Percentiles rank a stretch among this genome's conserved stretches.
These are phyloP conservation scores for Phaffomyces thermotolerans DNA, from an alignment of 805 yeast species.

Conservation along the genomic window DNA sequence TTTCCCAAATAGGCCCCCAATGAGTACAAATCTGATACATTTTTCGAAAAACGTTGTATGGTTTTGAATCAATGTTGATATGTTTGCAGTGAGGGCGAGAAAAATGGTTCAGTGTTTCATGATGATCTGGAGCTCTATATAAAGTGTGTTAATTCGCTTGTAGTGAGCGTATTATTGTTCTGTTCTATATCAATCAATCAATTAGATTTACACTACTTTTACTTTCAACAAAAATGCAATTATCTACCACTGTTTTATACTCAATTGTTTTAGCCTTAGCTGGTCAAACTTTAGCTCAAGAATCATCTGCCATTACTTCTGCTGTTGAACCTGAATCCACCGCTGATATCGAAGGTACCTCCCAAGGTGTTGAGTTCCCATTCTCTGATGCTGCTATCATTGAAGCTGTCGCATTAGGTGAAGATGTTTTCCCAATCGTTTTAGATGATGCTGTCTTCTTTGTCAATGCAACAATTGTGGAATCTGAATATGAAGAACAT, in stretches of 20 bases:
- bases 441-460: constrained; percentile 19
- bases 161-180: not conserved
- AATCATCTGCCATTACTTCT: constrained; percentile 2
- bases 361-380: constrained; percentile 20
- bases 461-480: constrained; percentile 20
- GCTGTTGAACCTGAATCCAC: not conserved
- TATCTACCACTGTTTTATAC: constrained; percentile 8
- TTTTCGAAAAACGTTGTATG: too few species aligned
- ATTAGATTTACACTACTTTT: not conserved
- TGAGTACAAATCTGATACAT: too few species aligned
- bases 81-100: too few species aligned
- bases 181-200: not conserved
- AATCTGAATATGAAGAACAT: constrained; percentile 10
- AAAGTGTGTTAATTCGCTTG: not conserved
- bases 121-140: not conserved
- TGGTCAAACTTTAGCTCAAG: constrained; percentile 8
- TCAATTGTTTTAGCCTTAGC: constrained; percentile 8
- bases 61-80: not conserved
- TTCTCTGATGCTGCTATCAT: constrained; percentile 22
- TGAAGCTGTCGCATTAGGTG: constrained; percentile 17
- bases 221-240: constrained; percentile 8
- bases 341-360: constrained; percentile 14
- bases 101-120: not conserved
- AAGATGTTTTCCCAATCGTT: constrained; percentile 16
- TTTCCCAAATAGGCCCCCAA: too few species aligned